Base-by-base conservation (phyloP, 192 early-diverging fungal species). In the Coemansia sp. region DNA sequence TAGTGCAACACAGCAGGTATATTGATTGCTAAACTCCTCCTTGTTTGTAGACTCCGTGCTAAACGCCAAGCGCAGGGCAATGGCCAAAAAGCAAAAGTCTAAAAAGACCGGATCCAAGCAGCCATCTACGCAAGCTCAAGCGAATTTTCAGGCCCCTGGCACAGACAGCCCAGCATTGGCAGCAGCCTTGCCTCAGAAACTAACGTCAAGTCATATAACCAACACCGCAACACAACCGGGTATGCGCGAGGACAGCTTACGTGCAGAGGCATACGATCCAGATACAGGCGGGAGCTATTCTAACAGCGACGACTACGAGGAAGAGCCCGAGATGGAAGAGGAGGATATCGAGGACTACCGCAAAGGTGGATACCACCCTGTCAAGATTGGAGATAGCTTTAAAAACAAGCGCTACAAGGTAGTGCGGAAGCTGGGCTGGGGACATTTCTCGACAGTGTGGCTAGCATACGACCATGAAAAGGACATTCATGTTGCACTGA, bases 381-480 rank as follows among this genome's bases (percentile, higher is more conserved):
- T 96, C 31, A 77, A 84, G 48, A 78, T 93, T 23, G 92, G 89
- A 6, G 96, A 98, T 55, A 50, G 39, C 15, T 94, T 89, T 65
- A 85, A 89, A 40, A 83, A 88, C 12, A 80, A 82, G 6, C 83
- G 88, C 18, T 98, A 98, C 73, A 78, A 68, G n/a, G 81, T 96
- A 18, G 63, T 96, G 38, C 84, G 90, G 55, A 98, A 98, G 70
- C 85, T 98, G 31, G 96, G 96, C 14, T 98, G 96, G 96, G 96
- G 96, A 13, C 96, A 98, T 59, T 98, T 98, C 60, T 94, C 92
- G 20, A 98, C 96, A 0, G 96, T 98, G 8, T 98, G 96, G 96
- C 83, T 98, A 43, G 91, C 87, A 11, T 79, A 82, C 48, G 93
- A 97, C 68, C 65, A 66, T 55, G 74, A 80, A 83, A 80, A 67